These are phyloP conservation scores for Lentinula boryana DNA, from an alignment of 768 basidiomycete species.

Conservation along the genomic window DNA sequence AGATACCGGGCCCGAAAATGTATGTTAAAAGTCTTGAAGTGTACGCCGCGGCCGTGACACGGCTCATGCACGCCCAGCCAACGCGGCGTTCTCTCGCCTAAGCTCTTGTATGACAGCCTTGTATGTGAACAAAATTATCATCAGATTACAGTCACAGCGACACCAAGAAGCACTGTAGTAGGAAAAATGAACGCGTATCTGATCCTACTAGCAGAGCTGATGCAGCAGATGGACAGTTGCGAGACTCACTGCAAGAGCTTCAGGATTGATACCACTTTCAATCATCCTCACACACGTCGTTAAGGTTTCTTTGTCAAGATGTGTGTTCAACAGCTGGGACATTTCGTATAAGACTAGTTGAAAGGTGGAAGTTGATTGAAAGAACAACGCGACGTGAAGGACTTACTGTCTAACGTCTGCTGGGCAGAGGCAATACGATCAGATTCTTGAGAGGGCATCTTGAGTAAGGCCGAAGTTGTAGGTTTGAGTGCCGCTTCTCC, in stretches of 20 bases:
- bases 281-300: constrained; percentile 90
- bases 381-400: background rate
- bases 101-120: constrained; percentile 86
- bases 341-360: constrained; percentile 80
- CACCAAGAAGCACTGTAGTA: no score
- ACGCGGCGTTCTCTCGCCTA: constrained; percentile 54
- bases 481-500: no score
- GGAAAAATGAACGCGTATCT: no score
- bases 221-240: background rate
- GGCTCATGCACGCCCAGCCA: constrained; percentile 23
- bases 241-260: constrained; percentile 76
- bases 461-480: background rate
- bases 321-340: constrained; percentile 82
- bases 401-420: constrained; percentile 67
- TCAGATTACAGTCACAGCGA: background rate
- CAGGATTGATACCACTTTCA: constrained; percentile 88
- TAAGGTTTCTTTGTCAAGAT: constrained; percentile 86
- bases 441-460: constrained; percentile 42
- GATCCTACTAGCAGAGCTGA: no score
- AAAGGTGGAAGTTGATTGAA: constrained; percentile 4
- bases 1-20: background rate
- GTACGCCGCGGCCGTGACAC: background rate
- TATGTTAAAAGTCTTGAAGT: background rate
- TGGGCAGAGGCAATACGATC: constrained; percentile 60
- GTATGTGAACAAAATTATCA: constrained; percentile 1